Conservation (phyloP, 1,284 basidiomycete species). For the Marasmius tenuissimus region DNA sequence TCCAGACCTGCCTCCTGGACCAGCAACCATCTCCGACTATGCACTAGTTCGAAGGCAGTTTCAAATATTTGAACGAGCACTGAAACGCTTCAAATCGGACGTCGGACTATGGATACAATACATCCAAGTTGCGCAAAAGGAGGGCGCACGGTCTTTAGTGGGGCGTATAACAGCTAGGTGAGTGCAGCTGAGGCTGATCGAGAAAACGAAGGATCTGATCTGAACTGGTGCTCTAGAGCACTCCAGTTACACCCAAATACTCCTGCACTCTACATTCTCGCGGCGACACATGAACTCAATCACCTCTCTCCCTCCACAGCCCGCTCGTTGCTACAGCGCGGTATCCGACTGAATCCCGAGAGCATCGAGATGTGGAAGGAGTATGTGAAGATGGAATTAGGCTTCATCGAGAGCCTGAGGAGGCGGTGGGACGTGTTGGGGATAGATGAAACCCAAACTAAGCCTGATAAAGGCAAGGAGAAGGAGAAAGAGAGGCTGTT, state of each 20-base stretch:
- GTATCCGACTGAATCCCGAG: conserved; percentile 74
- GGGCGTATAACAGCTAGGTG: conserved; percentile 77
- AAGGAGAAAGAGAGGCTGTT: conserved; percentile 20
- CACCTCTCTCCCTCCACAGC: conserved; percentile 80
- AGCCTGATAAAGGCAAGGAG: conserved; percentile 18
- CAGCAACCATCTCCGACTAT: conserved; percentile 77
- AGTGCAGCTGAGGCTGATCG: conserved; percentile 19
- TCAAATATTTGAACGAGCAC: conserved; percentile 88
- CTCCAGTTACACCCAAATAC: conserved; percentile 84
- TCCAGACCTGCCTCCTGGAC: conserved; percentile 50
- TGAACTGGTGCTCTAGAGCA: conserved; percentile 51
- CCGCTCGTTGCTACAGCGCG: conserved; percentile 83
- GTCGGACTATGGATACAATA: conserved; percentile 89
- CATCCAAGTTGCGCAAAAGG: conserved; percentile 79
- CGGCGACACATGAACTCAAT: conserved; percentile 83
- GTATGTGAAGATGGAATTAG: conserved; percentile 90
- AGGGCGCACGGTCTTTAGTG: conserved; percentile 80
- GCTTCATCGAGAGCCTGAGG: conserved; percentile 83
- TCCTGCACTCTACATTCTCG: conserved; percentile 81
- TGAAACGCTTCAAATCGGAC: conserved; percentile 88
- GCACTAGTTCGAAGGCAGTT: conserved; percentile 82
- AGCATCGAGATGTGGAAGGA: conserved; percentile 81
- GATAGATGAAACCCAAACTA: conserved; percentile 34
- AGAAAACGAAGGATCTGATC: neutral
- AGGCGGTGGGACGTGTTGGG: conserved; percentile 82